Conservation (phyloP, 2,329 filamentous ascomycete species). For the Penicillium nordicum region DNA sequence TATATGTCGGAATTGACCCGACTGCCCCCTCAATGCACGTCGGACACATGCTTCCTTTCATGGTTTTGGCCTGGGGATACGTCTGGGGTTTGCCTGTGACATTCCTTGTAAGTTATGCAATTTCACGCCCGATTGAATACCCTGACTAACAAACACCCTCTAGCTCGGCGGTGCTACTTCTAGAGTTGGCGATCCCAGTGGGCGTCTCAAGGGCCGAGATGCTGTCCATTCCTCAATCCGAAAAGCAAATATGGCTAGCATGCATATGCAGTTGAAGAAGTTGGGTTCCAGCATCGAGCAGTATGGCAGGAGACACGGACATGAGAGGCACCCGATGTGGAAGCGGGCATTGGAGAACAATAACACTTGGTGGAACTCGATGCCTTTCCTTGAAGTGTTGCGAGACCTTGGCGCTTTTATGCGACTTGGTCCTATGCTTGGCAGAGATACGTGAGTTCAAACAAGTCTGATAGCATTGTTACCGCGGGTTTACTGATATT, state of each 20-base stretch:
- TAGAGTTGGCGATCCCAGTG: constrained; percentile 47
- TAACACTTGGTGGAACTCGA: constrained; percentile 72
- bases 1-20: constrained; percentile 50
- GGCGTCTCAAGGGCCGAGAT: constrained; percentile 41
- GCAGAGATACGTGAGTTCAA: constrained; percentile 74
- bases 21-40: constrained; percentile 51
- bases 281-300: constrained; percentile 71
- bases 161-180: constrained; percentile 49
- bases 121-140: neutral
- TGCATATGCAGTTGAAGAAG: constrained; percentile 53
- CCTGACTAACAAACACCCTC: constrained; percentile 16
- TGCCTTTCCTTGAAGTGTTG: constrained; percentile 71
- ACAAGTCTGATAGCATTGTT: neutral
- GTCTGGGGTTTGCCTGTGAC: constrained; percentile 46
- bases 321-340: constrained; percentile 61
- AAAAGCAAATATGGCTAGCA: constrained; percentile 47
- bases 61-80: constrained; percentile 50
- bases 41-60: constrained; percentile 51
- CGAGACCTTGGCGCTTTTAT: constrained; percentile 69
- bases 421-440: constrained; percentile 81
- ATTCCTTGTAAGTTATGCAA: constrained; percentile 40
- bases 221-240: constrained; percentile 36
- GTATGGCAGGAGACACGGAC: constrained; percentile 64
- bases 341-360: constrained; percentile 73
- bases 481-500: constrained; percentile 2